phyloP scores from a whole-genome alignment of 441 rosid species.

The Corymbia calophylla region DNA sequence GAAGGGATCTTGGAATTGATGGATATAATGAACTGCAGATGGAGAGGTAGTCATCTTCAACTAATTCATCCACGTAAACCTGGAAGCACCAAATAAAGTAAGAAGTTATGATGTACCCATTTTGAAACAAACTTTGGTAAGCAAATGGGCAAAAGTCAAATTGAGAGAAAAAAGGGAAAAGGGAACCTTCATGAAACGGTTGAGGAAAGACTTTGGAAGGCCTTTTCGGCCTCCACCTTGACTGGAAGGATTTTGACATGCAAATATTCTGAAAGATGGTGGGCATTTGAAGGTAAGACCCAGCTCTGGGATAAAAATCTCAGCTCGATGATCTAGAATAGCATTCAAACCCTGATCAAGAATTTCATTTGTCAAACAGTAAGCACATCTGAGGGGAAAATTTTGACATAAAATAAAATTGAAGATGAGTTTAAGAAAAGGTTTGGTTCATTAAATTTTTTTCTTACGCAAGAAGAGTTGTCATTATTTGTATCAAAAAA shows the following conservation, averaged over 20 bases:
- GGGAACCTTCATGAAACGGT: constrained; percentile 89
- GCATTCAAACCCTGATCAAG: constrained; percentile 83
- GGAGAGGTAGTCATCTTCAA: constrained; percentile 80
- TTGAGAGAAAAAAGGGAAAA: not conserved
- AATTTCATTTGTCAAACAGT: not conserved
- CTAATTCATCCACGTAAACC: constrained; percentile 94
- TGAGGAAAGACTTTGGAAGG: constrained; percentile 96
- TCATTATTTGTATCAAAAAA: not conserved
- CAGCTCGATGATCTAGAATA: constrained; percentile 95
- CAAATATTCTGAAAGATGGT: constrained; percentile 82
- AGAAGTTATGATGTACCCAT: not conserved
- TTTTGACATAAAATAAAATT: not conserved
- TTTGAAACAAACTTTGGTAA: not conserved
- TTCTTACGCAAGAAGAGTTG: not conserved
- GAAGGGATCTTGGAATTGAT: constrained; percentile 54
- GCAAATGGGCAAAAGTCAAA: not conserved
- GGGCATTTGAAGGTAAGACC: constrained; percentile 81
- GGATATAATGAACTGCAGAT: constrained; percentile 83
- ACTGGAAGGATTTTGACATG: constrained; percentile 97
- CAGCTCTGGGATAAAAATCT: constrained; percentile 95
- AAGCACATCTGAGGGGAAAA: not conserved
- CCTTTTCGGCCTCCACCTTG: constrained; percentile 99
- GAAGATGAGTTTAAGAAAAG: not conserved
- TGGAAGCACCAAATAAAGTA: constrained; percentile 23
- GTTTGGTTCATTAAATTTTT: not conserved